These are phyloP conservation scores for Dendrothele bispora DNA, from an alignment of 768 basidiomycete species.

Conservation along the genomic window DNA sequence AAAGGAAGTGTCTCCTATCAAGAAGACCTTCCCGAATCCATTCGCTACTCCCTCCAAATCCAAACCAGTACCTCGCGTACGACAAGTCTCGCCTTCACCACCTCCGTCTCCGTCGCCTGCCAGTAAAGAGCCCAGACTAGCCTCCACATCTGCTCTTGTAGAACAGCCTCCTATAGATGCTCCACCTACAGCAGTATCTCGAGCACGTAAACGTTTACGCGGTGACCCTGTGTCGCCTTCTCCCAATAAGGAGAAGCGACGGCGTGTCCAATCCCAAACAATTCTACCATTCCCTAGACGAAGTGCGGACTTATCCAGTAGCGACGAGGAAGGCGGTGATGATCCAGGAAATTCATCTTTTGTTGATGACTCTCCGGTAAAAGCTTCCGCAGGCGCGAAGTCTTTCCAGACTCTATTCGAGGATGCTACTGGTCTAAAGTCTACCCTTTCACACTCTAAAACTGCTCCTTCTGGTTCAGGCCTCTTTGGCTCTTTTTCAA, in stretches of 20 bases:
- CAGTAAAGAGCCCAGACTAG: constrained; percentile 20
- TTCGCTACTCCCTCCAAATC: constrained; percentile 44
- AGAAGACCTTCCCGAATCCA: constrained; percentile 36
- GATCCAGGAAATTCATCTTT: constrained; percentile 43
- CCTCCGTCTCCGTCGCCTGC: constrained; percentile 41
- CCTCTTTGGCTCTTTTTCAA: constrained; percentile 5
- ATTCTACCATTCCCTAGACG: constrained; percentile 35
- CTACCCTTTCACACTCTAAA: constrained; percentile 4
- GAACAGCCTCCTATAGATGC: constrained; percentile 26
- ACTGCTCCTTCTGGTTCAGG: constrained; percentile 10
- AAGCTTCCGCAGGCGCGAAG: constrained; percentile 54
- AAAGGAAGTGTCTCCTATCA: constrained; percentile 21
- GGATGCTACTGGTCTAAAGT: constrained; percentile 22
- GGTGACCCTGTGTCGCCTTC: constrained; percentile 85
- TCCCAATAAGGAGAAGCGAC: constrained; percentile 74
- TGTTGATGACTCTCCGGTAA: constrained; percentile 72
- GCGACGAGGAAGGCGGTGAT: constrained; percentile 36
- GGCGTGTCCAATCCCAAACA: constrained; percentile 48
- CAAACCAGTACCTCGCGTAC: constrained; percentile 24
- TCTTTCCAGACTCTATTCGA: constrained; percentile 72
- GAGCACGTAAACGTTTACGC: constrained; percentile 78
- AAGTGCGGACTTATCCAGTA: constrained; percentile 27
- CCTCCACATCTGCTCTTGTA: constrained; percentile 18
- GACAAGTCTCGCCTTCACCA: constrained; percentile 29
- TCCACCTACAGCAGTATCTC: constrained; percentile 48